A percentile compares a stretch with the other conserved stretches of the same genome.
Evolutionary conservation across 495 filamentous ascomycete species (phyloP).

Genomic region (Amphirosellinia nigrospora): DNA sequence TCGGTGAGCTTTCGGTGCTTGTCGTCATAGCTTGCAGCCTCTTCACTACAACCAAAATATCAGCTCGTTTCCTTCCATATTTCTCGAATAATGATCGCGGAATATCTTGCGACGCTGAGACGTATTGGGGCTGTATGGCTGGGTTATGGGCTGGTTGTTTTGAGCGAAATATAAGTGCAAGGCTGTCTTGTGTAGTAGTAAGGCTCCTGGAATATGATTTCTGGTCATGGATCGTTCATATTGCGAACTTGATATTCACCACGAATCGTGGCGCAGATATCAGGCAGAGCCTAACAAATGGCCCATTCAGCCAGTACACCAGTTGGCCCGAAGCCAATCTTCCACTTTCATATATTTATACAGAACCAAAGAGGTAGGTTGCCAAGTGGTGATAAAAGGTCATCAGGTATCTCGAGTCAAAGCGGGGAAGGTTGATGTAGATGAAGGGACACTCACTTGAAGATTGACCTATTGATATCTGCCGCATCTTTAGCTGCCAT

Average conservation of each 20-base stretch:
- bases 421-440: slow-evolving; percentile 23
- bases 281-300: background rate
- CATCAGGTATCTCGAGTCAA: background rate
- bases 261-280: background rate
- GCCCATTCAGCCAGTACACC: background rate
- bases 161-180: background rate
- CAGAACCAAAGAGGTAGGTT: background rate
- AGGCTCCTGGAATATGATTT: background rate
- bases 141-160: background rate
- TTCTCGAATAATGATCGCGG: background rate
- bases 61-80: background rate
- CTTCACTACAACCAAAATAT: slow-evolving; percentile 36
- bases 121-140: background rate
- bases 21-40: slow-evolving; percentile 48
- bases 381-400: background rate
- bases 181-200: background rate
- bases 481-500: slow-evolving; percentile 27
- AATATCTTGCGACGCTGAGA: background rate
- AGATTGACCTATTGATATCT: slow-evolving; percentile 50
- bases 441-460: slow-evolving; percentile 45
- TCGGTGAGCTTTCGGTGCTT: slow-evolving; percentile 48
- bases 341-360: background rate
- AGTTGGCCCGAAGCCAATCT: background rate
- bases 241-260: background rate
- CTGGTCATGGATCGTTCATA: background rate